Conservation (phyloP, 176 grass and related monocot genomes). For the Aegilops bicornis region DNA sequence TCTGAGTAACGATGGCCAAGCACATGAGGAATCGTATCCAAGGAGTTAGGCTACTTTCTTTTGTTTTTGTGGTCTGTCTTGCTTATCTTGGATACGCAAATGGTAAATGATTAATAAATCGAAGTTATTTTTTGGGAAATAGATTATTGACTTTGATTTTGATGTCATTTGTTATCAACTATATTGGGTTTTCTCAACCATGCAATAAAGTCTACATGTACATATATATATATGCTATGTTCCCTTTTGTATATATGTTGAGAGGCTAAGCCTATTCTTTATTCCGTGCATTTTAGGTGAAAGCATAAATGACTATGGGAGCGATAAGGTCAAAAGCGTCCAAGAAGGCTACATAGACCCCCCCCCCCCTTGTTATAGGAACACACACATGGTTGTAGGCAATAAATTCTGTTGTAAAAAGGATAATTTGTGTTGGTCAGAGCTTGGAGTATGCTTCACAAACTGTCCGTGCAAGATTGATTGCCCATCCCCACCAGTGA, state of each 20-base stretch:
- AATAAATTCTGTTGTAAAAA: background rate
- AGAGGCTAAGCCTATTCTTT: background rate
- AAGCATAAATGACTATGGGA: background rate
- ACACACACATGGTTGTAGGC: background rate
- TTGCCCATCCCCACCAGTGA: background rate
- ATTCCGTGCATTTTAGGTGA: background rate
- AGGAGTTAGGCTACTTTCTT: background rate
- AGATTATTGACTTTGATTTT: background rate
- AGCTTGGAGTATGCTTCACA: background rate
- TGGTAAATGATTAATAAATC: background rate
- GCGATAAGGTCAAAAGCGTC: no score
- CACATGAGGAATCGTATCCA: background rate
- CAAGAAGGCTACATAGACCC: background rate
- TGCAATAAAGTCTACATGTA: background rate
- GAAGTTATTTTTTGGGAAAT: background rate
- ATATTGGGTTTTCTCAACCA: no score
- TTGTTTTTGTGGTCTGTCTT: background rate
- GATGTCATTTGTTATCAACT: no score
- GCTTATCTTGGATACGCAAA: background rate
- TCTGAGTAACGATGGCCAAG: background rate
- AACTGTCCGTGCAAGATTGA: slow-evolving; percentile 6
- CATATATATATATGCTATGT: no score
- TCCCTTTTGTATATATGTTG: background rate
- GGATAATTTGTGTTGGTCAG: background rate
- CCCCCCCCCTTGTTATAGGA: background rate